Evolutionary conservation across 208 protist genomes (phyloP).

Genomic region (Acanthamoeba royreba): DNA sequence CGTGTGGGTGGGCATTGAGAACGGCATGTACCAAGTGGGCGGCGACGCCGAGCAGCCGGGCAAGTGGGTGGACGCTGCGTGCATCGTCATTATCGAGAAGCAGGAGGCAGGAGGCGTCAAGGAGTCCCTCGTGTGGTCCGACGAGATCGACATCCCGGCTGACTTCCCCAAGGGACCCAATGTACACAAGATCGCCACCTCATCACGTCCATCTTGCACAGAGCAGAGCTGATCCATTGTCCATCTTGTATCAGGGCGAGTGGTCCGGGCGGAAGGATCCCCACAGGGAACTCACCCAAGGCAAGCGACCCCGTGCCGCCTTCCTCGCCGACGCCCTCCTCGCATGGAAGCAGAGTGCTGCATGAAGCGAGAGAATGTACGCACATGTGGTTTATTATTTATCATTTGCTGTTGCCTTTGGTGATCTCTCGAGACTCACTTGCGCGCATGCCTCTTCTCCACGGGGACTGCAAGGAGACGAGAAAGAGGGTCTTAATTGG

Average conservation of each 20-base stretch:
- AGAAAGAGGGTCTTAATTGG: background rate
- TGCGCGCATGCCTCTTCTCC: conserved; percentile 14
- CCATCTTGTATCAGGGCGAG: background rate
- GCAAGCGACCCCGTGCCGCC: background rate
- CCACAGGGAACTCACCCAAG: background rate
- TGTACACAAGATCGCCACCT: background rate
- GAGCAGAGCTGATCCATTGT: too few species aligned
- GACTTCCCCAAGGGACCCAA: background rate
- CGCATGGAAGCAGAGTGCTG: background rate
- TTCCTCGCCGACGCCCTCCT: background rate
- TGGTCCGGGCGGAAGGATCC: background rate
- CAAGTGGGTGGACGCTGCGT: background rate
- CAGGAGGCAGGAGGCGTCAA: background rate
- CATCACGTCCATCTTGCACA: background rate
- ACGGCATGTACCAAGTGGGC: background rate
- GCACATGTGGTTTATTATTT: background rate
- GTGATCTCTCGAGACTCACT: background rate
- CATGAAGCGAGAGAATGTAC: background rate
- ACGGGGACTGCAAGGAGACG: background rate
- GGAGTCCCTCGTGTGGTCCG: background rate
- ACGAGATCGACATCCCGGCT: background rate
- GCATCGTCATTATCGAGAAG: background rate
- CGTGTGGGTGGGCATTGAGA: background rate
- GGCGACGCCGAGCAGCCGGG: background rate
- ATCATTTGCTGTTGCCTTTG: background rate